Percentiles rank a stretch among this genome's conserved stretches.
Conservation (phyloP, 352 stramenopile genomes). For the Phytophthora lateralis region DNA sequence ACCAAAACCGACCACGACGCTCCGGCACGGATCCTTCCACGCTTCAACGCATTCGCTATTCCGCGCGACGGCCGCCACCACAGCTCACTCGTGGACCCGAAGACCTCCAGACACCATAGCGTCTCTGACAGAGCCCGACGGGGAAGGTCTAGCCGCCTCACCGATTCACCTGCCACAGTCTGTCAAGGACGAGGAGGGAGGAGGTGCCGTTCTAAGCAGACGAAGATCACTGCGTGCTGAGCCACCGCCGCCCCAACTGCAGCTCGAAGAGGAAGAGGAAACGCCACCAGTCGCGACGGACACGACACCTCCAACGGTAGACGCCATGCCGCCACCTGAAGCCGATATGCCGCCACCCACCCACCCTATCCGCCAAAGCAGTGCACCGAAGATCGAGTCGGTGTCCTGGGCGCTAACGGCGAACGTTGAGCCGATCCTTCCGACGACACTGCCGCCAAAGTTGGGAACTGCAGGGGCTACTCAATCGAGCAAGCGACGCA, state of each 20-base stretch:
- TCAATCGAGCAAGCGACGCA: slow-evolving; percentile 28
- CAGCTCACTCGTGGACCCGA: slow-evolving; percentile 1
- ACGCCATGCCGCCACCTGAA: background rate
- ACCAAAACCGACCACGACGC: slow-evolving; percentile 15
- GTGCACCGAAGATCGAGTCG: slow-evolving; percentile 15
- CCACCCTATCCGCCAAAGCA: slow-evolving; percentile 8
- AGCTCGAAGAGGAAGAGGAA: slow-evolving; percentile 23
- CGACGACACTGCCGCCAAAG: slow-evolving; percentile 14
- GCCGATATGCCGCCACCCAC: slow-evolving; percentile 10
- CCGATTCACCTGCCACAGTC: slow-evolving; percentile 12
- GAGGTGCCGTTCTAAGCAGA: background rate
- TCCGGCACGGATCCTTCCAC: slow-evolving; percentile 9
- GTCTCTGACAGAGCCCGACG: slow-evolving; percentile 19
- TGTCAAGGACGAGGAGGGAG: slow-evolving; percentile 20
- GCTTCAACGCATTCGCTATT: slow-evolving; percentile 17
- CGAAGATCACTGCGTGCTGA: slow-evolving; percentile 18
- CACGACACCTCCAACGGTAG: background rate
- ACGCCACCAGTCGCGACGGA: slow-evolving; percentile 10
- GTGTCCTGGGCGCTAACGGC: slow-evolving; percentile 23
- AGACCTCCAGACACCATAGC: slow-evolving; percentile 19
- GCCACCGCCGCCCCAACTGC: slow-evolving; percentile 1
- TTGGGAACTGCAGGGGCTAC: slow-evolving; percentile 9
- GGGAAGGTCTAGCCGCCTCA: slow-evolving; percentile 16
- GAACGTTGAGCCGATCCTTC: slow-evolving; percentile 26
- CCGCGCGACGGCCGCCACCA: background rate